phyloP scores from a whole-genome alignment of 768 basidiomycete genomes.

The Hortiboletus flavorubellus region DNA sequence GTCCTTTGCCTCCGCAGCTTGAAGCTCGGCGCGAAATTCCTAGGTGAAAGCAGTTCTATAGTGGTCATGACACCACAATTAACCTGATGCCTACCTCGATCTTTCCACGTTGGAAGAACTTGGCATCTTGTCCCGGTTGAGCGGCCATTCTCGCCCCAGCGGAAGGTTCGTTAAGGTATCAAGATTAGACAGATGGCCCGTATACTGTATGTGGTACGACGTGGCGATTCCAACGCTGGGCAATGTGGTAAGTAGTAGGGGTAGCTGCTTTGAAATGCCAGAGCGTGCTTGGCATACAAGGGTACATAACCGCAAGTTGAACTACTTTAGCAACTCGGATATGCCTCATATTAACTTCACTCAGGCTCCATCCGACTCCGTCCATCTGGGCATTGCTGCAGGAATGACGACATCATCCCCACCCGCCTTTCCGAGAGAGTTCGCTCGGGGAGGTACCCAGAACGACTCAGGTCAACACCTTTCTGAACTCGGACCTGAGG shows the following conservation, averaged over 20 bases:
- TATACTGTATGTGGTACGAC: background rate
- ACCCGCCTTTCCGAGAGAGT: background rate
- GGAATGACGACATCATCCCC: background rate
- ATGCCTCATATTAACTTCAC: background rate
- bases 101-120: constrained; percentile 90
- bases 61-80: constrained; percentile 5
- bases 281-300: background rate
- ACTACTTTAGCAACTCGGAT: background rate
- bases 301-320: background rate
- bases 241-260: background rate
- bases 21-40: constrained; percentile 90
- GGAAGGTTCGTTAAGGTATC: background rate
- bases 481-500: background rate
- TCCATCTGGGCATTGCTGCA: background rate
- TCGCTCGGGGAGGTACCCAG: background rate
- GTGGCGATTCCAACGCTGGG: background rate
- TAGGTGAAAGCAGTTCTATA: constrained; percentile 29
- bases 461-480: background rate
- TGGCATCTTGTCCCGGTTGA: constrained; percentile 80
- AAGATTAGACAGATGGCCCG: background rate
- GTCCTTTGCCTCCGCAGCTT: constrained; percentile 91
- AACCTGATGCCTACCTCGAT: constrained; percentile 59
- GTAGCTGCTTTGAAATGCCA: background rate
- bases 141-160: constrained; percentile 34
- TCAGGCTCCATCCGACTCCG: background rate